Percentiles rank a stretch among this genome's conserved stretches.
phyloP scores from a whole-genome alignment of 2,329 filamentous ascomycete species.

The Trichoderma pleuroti region DNA sequence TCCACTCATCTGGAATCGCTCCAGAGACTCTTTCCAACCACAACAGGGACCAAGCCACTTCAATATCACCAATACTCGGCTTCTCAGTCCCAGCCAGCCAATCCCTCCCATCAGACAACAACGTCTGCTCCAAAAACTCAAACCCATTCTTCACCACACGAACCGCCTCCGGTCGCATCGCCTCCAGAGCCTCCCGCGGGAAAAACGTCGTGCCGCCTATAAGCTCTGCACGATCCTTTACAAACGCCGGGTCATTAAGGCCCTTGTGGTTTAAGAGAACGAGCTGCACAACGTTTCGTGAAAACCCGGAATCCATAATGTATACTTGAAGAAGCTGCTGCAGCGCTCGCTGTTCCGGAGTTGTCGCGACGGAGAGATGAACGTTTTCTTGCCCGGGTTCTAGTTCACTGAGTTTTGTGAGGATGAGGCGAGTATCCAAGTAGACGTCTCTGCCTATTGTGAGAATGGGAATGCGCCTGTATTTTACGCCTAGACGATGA shows the following conservation, averaged over 20 bases:
- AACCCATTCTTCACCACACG: slow-evolving; percentile 52
- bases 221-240: slow-evolving; percentile 50
- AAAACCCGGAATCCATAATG: slow-evolving; percentile 54
- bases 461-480: slow-evolving; percentile 67
- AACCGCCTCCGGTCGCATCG: slow-evolving; percentile 50
- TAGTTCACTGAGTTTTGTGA: slow-evolving; percentile 57
- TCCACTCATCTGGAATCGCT: slow-evolving; percentile 47
- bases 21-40: slow-evolving; percentile 58
- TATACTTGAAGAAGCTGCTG: slow-evolving; percentile 54
- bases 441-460: slow-evolving; percentile 65
- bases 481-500: slow-evolving; percentile 54
- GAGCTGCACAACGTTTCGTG: slow-evolving; percentile 47
- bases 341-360: slow-evolving; percentile 41
- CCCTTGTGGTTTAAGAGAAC: slow-evolving; percentile 53
- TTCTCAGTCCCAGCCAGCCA: slow-evolving; percentile 56
- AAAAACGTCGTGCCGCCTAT: slow-evolving; percentile 26
- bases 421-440: slow-evolving; percentile 64
- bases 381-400: slow-evolving; percentile 41
- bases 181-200: slow-evolving; percentile 25
- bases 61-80: slow-evolving; percentile 63
- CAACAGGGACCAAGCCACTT: slow-evolving; percentile 63
- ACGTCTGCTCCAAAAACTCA: slow-evolving; percentile 55
- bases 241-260: slow-evolving; percentile 55
- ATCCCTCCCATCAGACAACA: slow-evolving; percentile 60
- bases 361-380: slow-evolving; percentile 33